Base-by-base conservation (phyloP, 2,329 filamentous ascomycete species). In the Fusarium sp. region DNA sequence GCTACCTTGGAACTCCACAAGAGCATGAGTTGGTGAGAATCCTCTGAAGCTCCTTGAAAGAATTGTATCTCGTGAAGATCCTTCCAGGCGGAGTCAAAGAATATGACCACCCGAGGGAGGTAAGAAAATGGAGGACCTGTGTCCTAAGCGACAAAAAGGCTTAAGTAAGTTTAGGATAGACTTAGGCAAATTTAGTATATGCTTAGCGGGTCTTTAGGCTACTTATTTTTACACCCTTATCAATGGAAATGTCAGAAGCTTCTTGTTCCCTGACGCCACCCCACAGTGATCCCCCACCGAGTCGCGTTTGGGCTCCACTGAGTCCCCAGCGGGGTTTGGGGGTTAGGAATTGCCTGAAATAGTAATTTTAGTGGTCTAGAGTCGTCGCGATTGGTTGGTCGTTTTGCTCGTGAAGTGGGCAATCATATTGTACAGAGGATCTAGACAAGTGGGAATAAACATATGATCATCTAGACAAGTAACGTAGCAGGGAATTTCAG, bases 281-380 rank as follows among this genome's bases (percentile, higher is more conserved):
- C 35, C 54, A 50, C 37, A 19, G 44, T 6, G 52, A 23, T 33
- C 21, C 32, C 49, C 49, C 13, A 28, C 13, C 23, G 33, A 38
- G 10, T 38, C 50, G n/a, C 33, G 50, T 38, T 35, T 25, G 21
- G 23, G 23, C 19, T 11, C 46, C 46, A 47, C 60, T 59, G 30
- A 21, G 42, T 21, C 21, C 43, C 3, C 12, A 32, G 44, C 33
- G 58, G 47, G 53, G 25, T 56, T 50, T 47, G 60, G 58, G 61
- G 33, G 35, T 58, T 63, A 38, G 44, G 58, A 63, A 59, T 64
- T 72, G 12, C 71, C 71, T 5, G 43, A 72, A 73, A 33, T 5
- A 56, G 71, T 25, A 74, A 44, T 18, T 43, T 30, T 46, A 42
- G 56, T 40, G 33, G 33, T n/a, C 23, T 40, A n/a, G 30, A n/a